Percentiles rank a stretch among this genome's conserved stretches.
Evolutionary conservation across 1,284 basidiomycete genomes (phyloP).

Genomic region (Gymnopus androsaceus): DNA sequence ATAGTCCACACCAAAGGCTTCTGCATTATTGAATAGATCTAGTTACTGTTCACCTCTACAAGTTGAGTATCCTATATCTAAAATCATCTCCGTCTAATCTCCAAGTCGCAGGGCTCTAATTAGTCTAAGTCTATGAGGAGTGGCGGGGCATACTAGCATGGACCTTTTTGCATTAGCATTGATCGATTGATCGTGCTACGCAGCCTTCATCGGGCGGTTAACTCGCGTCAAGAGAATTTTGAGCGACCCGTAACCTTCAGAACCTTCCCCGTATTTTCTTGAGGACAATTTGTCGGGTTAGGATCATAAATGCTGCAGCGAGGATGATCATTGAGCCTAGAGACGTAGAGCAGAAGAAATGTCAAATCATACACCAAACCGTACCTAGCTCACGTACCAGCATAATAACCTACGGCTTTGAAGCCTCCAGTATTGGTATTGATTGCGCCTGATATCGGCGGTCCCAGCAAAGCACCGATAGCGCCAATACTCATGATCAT

Average conservation of each 20-base stretch:
- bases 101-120: too few relatives aligned
- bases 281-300: slow-evolving; percentile 30
- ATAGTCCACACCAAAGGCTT: too few relatives aligned
- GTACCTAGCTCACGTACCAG: slow-evolving; percentile 37
- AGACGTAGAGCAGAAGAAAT: background rate
- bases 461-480: slow-evolving; percentile 50
- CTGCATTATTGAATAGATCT: too few relatives aligned
- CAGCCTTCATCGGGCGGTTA: background rate
- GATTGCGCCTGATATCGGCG: slow-evolving; percentile 62
- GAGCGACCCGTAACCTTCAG: slow-evolving; percentile 11
- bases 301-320: slow-evolving; percentile 30
- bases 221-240: background rate
- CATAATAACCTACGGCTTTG: slow-evolving; percentile 52
- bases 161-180: too few relatives aligned
- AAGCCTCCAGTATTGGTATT: slow-evolving; percentile 44
- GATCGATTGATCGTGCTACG: too few relatives aligned
- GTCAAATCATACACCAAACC: background rate
- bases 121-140: too few relatives aligned
- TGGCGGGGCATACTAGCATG: too few relatives aligned
- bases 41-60: too few relatives aligned
- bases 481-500: slow-evolving; percentile 56
- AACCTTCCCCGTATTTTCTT: slow-evolving; percentile 30
- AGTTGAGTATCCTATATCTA: too few relatives aligned
- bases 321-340: slow-evolving; percentile 32
- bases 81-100: too few relatives aligned